Evolutionary conservation across 345 rosid species (phyloP).

Genomic region (Gossypium arboreum): DNA sequence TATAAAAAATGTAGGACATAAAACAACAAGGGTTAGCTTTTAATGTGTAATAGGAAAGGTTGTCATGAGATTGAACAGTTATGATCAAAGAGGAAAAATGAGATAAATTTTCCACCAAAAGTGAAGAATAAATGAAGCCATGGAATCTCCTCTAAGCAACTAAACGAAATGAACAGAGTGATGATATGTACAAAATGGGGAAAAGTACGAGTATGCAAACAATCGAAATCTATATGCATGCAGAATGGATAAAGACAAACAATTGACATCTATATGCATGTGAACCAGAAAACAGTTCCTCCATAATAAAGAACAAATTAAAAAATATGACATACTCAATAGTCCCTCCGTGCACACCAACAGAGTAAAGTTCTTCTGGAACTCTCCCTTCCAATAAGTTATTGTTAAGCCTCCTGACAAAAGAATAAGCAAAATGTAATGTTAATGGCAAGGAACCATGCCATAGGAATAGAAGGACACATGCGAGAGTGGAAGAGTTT

Average conservation of each 20-base stretch:
- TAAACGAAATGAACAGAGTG: background rate
- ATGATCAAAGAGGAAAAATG: background rate
- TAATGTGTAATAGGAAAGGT: background rate
- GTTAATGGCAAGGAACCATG: background rate
- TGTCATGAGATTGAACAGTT: background rate
- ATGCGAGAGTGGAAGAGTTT: background rate
- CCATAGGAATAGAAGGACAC: background rate
- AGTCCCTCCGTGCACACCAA: slow-evolving; percentile 91
- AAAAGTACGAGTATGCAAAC: background rate
- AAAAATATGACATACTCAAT: slow-evolving; percentile 59
- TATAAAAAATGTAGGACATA: background rate
- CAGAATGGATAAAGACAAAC: background rate
- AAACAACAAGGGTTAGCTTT: background rate
- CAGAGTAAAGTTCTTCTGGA: slow-evolving; percentile 76
- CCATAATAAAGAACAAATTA: background rate
- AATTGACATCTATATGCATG: background rate
- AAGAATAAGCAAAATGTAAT: slow-evolving; percentile 12
- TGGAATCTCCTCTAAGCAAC: background rate
- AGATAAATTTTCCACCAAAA: background rate
- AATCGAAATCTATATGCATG: background rate
- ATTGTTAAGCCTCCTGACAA: slow-evolving; percentile 57
- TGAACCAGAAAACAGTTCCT: background rate
- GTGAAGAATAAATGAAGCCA: background rate
- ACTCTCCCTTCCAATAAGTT: slow-evolving; percentile 79
- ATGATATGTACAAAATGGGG: no score